Evolutionary conservation across 768 basidiomycete genomes (phyloP).

Genomic region (Lactarius pseudohatsudake): DNA sequence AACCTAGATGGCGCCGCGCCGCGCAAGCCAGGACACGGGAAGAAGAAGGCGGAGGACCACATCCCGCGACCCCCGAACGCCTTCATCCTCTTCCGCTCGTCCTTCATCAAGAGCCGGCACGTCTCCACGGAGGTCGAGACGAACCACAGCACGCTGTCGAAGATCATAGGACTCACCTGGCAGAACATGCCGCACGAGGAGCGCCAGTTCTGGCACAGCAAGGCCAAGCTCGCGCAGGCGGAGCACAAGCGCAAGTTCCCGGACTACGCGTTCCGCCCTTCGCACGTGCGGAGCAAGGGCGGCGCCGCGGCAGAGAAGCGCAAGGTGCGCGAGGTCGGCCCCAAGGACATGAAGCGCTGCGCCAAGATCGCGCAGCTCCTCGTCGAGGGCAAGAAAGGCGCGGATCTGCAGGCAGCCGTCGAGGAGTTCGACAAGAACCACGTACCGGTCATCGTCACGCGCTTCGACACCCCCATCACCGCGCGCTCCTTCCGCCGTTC

Average conservation of each 20-base stretch:
- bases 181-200: conserved; percentile 74
- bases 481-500: conserved; percentile 69
- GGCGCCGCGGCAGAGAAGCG: conserved; percentile 44
- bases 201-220: conserved; percentile 72
- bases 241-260: conserved; percentile 78
- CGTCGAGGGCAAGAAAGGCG: conserved; percentile 42
- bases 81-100: conserved; percentile 83
- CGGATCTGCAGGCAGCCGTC: conserved; percentile 38
- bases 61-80: conserved; percentile 85
- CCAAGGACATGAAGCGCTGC: conserved; percentile 62
- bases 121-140: conserved; percentile 78
- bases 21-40: conserved; percentile 55
- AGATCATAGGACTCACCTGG: conserved; percentile 85
- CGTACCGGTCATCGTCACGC: conserved; percentile 61
- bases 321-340: conserved; percentile 60
- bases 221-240: conserved; percentile 69
- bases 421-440: conserved; percentile 47
- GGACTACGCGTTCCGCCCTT: conserved; percentile 70
- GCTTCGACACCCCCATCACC: conserved; percentile 73
- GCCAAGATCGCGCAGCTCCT: conserved; percentile 66
- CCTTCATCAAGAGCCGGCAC: conserved; percentile 76
- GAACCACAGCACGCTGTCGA: conserved; percentile 79
- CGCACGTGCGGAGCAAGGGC: conserved; percentile 48
- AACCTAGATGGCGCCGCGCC: conserved; percentile 37
- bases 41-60: conserved; percentile 72